Base-by-base conservation (phyloP, 1,284 basidiomycete genomes). In the Butyriboletus regius region DNA sequence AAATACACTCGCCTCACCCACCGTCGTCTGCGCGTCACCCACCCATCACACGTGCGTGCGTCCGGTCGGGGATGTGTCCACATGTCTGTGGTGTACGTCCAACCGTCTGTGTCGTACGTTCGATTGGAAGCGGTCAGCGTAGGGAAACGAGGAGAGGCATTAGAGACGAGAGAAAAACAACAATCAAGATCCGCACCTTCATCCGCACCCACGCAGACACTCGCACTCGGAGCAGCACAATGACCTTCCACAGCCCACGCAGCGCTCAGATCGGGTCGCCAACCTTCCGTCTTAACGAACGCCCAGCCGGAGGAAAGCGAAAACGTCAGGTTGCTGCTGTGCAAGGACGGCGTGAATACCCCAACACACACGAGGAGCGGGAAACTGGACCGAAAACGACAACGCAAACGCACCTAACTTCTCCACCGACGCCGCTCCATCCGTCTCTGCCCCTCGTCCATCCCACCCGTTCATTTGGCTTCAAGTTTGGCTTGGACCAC, bases 371-470 rank as follows among this genome's bases (percentile, higher is more conserved):
- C 10, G 7, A 31, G 14, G 10, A 9, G 5, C 9, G 2, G n/a
- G n/a, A 24, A 13, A 24, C n/a, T 14, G 20, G n/a, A 7, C 8
- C 24, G 8, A n/a, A 15, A 5, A 29, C 1, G 12, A 22, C 1
- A 32, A 34, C 8, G 35, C 43, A 49, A 24, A 73, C 83, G 63
- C 60, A 88, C 85, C 83, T 85, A 49, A 87, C 79, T 52, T 80
- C 76, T 0, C 74, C 72, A 2, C 69, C 69, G 18, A 82, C 71
- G 0, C 77, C 78, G 57, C 76, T 81, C 82, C 83, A 87, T 5
- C 85, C 85, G 60, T 88, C 85, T 39, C 80, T 67, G 0, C 82
- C 79, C 24, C 83, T 72, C 28, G 84, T 87, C 85, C 85, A 88
- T 14, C 74, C 74, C 12, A 67, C 68, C 12, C 84, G 69, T 60